phyloP scores from a whole-genome alignment of 441 rosid genomes.

The Populus hybrid region DNA sequence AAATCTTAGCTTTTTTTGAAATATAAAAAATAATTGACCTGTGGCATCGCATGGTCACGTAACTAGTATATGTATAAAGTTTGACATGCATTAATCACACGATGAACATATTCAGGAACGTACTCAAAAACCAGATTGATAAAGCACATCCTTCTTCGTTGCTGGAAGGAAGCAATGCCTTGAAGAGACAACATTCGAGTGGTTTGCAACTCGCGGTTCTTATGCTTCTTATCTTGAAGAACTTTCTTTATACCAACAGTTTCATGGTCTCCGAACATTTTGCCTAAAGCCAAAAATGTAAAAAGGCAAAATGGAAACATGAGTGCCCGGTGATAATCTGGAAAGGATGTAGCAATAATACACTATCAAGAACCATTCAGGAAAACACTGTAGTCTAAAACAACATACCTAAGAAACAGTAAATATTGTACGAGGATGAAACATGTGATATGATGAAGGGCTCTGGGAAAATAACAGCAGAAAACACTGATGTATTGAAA shows the following conservation, averaged over 20 bases:
- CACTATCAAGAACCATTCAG: background rate
- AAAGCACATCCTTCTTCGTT: slow-evolving; percentile 58
- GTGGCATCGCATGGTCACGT: too few species aligned
- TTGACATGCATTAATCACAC: too few species aligned
- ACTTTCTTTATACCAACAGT: slow-evolving; percentile 94
- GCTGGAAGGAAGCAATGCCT: slow-evolving; percentile 95
- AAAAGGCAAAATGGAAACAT: background rate
- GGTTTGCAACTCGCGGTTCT: slow-evolving; percentile 96
- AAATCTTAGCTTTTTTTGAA: too few species aligned
- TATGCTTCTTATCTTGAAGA: slow-evolving; percentile 89
- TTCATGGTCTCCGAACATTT: slow-evolving; percentile 90
- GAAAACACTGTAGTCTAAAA: background rate
- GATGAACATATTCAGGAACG: slow-evolving; percentile 61
- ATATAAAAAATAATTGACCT: too few species aligned
- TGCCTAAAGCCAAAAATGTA: slow-evolving; percentile 42
- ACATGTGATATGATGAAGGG: background rate
- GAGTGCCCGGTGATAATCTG: background rate
- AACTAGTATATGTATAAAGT: background rate
- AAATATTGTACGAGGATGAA: background rate
- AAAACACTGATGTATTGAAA: too few species aligned
- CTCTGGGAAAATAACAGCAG: too few species aligned
- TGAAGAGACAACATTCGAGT: slow-evolving; percentile 77
- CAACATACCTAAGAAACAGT: slow-evolving; percentile 45
- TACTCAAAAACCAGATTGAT: slow-evolving; percentile 79
- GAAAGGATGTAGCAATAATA: background rate